Evolutionary conservation across 768 basidiomycete species (phyloP).

Genomic region (Sporobolomyces roseus): DNA sequence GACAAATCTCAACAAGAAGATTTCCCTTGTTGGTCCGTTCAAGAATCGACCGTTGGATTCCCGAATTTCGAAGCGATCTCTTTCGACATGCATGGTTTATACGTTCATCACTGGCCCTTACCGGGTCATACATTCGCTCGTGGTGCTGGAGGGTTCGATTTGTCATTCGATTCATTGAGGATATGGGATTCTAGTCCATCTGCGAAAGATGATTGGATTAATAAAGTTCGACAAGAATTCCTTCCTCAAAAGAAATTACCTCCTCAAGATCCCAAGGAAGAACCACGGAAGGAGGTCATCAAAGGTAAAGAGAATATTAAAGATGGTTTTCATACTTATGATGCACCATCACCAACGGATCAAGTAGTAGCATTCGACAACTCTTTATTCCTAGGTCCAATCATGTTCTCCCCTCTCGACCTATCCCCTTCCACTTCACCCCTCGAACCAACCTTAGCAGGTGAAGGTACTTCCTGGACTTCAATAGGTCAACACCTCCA

Average conservation of each 20-base stretch:
- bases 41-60: conserved; percentile 23
- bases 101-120: conserved; percentile 33
- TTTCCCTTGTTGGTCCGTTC: conserved; percentile 38
- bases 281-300: background rate
- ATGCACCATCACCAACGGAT: conserved; percentile 7
- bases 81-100: conserved; percentile 34
- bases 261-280: too few species aligned
- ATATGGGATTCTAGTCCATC: conserved; percentile 29
- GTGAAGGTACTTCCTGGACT: conserved; percentile 29
- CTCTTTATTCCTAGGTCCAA: conserved; percentile 36
- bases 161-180: conserved; percentile 34
- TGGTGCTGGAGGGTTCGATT: conserved; percentile 27
- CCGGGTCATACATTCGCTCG: conserved; percentile 10
- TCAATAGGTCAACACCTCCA: conserved; percentile 30
- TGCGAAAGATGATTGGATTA: conserved; percentile 19
- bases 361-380: conserved; percentile 41
- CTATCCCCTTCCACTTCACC: background rate
- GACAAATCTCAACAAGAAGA: too few species aligned
- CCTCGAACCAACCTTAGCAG: conserved; percentile 15
- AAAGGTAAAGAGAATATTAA: conserved; percentile 28
- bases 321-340: conserved; percentile 15
- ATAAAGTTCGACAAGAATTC: conserved; percentile 2
- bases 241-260: conserved; percentile 30
- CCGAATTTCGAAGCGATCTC: conserved; percentile 27
- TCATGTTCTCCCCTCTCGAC: conserved; percentile 33